phyloP scores from a whole-genome alignment of 805 yeast species.

The Barnettozyma sp. region DNA sequence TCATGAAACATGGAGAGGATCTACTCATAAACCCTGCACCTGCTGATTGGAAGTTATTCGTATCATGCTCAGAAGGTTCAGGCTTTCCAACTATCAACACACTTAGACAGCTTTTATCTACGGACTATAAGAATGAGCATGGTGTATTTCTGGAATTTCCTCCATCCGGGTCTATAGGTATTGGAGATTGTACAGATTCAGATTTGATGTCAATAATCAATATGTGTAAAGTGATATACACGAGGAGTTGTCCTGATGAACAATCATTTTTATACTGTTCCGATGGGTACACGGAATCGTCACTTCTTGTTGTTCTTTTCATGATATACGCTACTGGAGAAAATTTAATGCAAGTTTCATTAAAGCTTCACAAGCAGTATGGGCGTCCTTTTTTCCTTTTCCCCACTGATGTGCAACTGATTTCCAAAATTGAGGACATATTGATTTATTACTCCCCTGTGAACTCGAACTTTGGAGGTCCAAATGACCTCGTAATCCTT shows the following conservation, averaged over 20 bases:
- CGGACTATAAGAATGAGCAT: constrained; percentile 10
- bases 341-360: constrained; percentile 55
- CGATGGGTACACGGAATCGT: constrained; percentile 90
- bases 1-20: constrained; percentile 17
- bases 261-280: constrained; percentile 62
- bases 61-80: constrained; percentile 56
- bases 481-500: constrained; percentile 12
- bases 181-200: constrained; percentile 61
- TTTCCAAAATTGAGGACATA: constrained; percentile 58
- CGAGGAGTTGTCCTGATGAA: constrained; percentile 26
- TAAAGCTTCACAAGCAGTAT: constrained; percentile 52
- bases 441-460: constrained; percentile 55
- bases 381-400: constrained; percentile 83
- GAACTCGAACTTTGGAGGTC: constrained; percentile 8
- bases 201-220: constrained; percentile 60
- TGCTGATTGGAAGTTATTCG: constrained; percentile 46
- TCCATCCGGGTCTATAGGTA: constrained; percentile 74
- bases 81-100: constrained; percentile 40
- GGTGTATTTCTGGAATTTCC: constrained; percentile 54
- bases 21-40: constrained; percentile 43
- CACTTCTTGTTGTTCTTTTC: constrained; percentile 66
- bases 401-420: constrained; percentile 61
- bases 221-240: constrained; percentile 59
- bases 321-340: constrained; percentile 61
- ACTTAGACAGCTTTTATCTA: constrained; percentile 25